Conservation (phyloP, 2,329 filamentous ascomycete genomes). For the Fusarium nematophilum region DNA sequence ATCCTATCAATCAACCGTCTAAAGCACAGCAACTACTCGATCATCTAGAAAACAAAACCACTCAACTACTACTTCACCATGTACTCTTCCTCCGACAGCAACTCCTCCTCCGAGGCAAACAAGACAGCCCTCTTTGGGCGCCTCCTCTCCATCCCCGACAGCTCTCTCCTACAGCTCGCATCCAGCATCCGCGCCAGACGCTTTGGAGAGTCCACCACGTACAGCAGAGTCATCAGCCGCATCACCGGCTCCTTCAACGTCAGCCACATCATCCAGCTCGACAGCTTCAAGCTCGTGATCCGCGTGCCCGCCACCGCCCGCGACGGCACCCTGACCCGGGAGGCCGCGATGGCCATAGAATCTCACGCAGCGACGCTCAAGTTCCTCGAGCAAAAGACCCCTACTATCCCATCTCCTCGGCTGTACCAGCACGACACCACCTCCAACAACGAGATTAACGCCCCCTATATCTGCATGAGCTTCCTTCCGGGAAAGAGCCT, state of each 20-base stretch:
- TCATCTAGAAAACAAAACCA: too few species aligned
- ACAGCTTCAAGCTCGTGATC: slow-evolving; percentile 4
- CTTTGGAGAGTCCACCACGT: not conserved
- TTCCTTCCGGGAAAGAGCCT: not conserved
- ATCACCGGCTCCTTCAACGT: not conserved
- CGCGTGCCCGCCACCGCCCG: slow-evolving; percentile 6
- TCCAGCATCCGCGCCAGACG: not conserved
- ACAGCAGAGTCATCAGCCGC: not conserved
- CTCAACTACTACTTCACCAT: not conserved
- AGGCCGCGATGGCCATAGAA: not conserved
- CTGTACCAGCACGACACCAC: not conserved
- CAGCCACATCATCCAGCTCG: not conserved
- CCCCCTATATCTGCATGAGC: slow-evolving; percentile 12
- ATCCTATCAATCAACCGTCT: not conserved
- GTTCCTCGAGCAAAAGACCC: slow-evolving; percentile 3
- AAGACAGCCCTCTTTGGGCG: not conserved
- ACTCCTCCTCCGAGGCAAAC: not conserved
- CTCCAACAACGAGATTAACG: slow-evolving; percentile 7
- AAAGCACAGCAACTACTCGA: not conserved
- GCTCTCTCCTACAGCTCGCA: not conserved
- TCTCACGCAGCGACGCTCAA: slow-evolving; percentile 10
- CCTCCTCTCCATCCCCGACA: not conserved
- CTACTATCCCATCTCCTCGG: not conserved
- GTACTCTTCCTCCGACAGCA: not conserved
- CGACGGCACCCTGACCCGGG: not conserved